These are phyloP conservation scores for Pseudotsuga menziesii DNA, from an alignment of 75 land plant genomes.

Conservation along the genomic window DNA sequence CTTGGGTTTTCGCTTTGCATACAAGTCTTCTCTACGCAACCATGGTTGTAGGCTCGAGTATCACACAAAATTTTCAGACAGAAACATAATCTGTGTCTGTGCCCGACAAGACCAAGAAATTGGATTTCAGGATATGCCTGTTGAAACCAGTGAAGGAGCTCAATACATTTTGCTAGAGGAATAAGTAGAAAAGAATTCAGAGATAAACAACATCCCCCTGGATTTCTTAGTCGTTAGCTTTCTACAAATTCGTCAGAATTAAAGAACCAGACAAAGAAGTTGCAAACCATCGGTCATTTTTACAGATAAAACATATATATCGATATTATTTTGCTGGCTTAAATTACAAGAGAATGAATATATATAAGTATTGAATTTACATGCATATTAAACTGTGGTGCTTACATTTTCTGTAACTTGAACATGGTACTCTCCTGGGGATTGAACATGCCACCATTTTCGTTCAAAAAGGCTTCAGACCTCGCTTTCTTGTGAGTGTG, in stretches of 20 bases:
- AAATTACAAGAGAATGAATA: too few species aligned
- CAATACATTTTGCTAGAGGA: background rate
- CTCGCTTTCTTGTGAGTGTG: background rate
- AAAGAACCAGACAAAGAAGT: conserved; percentile 57
- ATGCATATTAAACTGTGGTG: too few species aligned
- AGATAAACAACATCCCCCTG: background rate
- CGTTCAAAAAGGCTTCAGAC: background rate
- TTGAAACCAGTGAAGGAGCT: conserved; percentile 2
- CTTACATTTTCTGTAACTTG: too few species aligned
- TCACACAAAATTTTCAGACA: too few species aligned
- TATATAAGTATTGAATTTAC: too few species aligned
- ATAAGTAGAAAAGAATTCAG: background rate
- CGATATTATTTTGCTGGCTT: too few species aligned
- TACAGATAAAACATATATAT: conserved; percentile 31
- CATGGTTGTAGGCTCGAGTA: background rate
- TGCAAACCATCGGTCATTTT: conserved; percentile 46
- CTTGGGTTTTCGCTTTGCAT: background rate
- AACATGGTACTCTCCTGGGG: background rate
- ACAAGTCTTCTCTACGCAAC: background rate
- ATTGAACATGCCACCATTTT: background rate
- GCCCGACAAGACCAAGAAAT: background rate
- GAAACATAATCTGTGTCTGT: background rate
- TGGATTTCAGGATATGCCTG: background rate
- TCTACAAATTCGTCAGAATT: conserved; percentile 54
- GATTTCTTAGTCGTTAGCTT: conserved; percentile 62